These are phyloP conservation scores for Berkeleyomyces basicola DNA, from an alignment of 2,329 filamentous ascomycete species.

Conservation along the genomic window DNA sequence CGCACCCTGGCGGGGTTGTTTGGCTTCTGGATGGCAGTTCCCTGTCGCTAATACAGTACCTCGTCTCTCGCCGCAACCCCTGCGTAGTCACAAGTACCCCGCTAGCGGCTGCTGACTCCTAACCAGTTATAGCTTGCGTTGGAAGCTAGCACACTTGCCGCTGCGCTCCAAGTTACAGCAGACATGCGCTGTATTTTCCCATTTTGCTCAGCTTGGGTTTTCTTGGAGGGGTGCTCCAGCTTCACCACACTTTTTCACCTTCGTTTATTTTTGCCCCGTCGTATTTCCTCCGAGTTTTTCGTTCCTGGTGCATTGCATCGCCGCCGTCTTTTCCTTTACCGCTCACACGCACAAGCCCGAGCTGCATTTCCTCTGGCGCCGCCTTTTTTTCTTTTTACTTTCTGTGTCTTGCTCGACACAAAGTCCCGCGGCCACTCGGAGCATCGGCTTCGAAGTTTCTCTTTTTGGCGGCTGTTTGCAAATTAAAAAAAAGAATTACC, in stretches of 20 bases:
- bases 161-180: neutral
- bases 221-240: neutral
- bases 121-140: neutral
- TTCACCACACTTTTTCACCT: neutral
- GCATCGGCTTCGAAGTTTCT: too few species aligned
- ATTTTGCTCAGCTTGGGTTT: neutral
- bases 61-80: neutral
- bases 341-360: neutral
- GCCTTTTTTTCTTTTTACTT: neutral
- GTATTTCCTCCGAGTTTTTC: neutral
- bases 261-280: neutral
- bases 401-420: too few species aligned
- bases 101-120: neutral
- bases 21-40: neutral
- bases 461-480: too few species aligned
- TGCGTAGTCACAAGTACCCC: neutral
- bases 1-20: neutral
- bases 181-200: neutral
- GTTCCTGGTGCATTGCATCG: neutral
- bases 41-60: neutral
- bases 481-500: too few species aligned
- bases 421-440: too few species aligned
- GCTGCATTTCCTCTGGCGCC: neutral
- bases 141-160: neutral
- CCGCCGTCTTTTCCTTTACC: neutral